phyloP scores from a whole-genome alignment of 1,284 basidiomycete species.

The Cerrena zonata region DNA sequence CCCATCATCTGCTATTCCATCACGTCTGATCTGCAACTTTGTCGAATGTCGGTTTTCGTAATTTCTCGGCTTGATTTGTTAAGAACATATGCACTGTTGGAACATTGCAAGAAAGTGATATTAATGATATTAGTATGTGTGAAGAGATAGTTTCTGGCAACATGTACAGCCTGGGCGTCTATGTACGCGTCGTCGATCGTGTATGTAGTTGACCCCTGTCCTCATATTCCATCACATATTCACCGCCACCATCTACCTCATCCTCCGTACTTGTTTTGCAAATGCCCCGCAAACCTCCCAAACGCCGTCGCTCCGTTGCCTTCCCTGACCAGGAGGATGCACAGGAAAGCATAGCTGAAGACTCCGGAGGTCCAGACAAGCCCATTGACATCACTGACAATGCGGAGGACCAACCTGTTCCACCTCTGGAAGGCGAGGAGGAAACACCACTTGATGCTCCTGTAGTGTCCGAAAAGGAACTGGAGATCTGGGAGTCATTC shows the following conservation, averaged over 20 bases:
- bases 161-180: too few relatives aligned
- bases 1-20: too few relatives aligned
- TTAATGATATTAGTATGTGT: too few relatives aligned
- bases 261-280: background rate
- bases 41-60: background rate
- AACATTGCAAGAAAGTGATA: too few relatives aligned
- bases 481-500: slow-evolving; percentile 69
- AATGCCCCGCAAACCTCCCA: background rate
- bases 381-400: background rate
- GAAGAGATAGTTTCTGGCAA: too few relatives aligned
- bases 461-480: slow-evolving; percentile 40
- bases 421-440: background rate
- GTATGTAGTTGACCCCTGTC: too few relatives aligned
- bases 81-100: background rate
- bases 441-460: too few relatives aligned
- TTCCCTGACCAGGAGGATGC: background rate
- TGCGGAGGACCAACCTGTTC: background rate
- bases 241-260: background rate
- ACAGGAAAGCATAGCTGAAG: background rate
- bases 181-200: too few relatives aligned
- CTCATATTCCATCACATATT: too few relatives aligned
- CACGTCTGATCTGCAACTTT: too few relatives aligned
- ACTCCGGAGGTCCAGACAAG: background rate
- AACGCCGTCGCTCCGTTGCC: slow-evolving; percentile 3
- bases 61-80: background rate